A percentile compares a stretch with the other conserved stretches of the same genome.
These are phyloP conservation scores for Naganishia onofrii DNA, from an alignment of 768 basidiomycete genomes.

Conservation along the genomic window DNA sequence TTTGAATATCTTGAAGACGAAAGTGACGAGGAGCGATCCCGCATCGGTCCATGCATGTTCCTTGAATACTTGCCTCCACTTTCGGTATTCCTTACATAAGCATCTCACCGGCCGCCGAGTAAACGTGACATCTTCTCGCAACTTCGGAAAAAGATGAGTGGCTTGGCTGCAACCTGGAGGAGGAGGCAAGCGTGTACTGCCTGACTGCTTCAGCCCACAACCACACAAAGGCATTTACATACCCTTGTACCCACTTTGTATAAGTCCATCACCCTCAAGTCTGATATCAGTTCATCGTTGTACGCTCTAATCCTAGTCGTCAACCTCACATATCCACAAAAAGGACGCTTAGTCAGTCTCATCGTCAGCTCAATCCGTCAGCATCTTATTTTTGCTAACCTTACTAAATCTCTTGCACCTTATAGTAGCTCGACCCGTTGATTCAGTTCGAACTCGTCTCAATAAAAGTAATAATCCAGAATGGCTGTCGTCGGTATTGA, in stretches of 20 bases:
- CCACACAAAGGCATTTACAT: not conserved
- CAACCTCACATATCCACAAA: conserved; percentile 1
- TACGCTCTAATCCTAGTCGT: conserved; percentile 22
- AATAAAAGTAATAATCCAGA: not conserved
- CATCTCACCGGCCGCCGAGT: not conserved
- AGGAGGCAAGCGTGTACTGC: too few relatives aligned
- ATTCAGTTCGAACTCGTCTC: conserved; percentile 25
- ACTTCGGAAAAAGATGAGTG: conserved; percentile 3
- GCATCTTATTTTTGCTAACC: not conserved
- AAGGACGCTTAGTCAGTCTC: conserved; percentile 11
- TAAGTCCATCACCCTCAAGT: not conserved
- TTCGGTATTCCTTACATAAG: not conserved
- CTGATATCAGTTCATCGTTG: not conserved
- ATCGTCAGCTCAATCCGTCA: not conserved
- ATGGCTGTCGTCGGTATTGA: conserved; percentile 82
- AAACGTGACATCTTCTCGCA: conserved; percentile 8
- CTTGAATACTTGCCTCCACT: not conserved
- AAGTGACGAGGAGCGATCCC: not conserved
- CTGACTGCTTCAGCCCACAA: not conserved
- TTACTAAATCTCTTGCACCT: not conserved
- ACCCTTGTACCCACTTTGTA: not conserved
- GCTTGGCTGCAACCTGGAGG: conserved; percentile 3
- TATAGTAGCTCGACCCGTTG: conserved; percentile 23
- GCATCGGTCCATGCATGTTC: not conserved
- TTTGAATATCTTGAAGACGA: too few relatives aligned